A percentile compares a stretch with the other conserved stretches of the same genome.
phyloP scores from a whole-genome alignment of 108 stramenopile species.

The Nitzschia sp. region DNA sequence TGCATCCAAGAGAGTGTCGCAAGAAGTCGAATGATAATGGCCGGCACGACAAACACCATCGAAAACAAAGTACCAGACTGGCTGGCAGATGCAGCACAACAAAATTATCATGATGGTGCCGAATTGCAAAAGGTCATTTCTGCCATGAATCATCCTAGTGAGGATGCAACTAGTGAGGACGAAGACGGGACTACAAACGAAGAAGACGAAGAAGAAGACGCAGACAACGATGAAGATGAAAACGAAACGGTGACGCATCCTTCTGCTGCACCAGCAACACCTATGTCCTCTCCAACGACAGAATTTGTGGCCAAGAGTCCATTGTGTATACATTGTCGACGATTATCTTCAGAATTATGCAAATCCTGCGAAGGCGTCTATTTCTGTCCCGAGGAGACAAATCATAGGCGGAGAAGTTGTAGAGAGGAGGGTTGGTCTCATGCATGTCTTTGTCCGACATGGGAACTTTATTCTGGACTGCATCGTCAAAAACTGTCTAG shows the following conservation, averaged over 20 bases:
- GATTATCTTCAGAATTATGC: constrained; percentile 56
- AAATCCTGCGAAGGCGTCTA: constrained; percentile 63
- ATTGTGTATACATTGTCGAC: constrained; percentile 79
- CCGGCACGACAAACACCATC: neutral
- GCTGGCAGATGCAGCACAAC: constrained; percentile 63
- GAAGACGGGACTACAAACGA: constrained; percentile 18
- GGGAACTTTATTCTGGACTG: constrained; percentile 59
- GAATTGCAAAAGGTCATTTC: constrained; percentile 41
- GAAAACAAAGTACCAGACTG: constrained; percentile 37
- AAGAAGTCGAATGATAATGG: neutral
- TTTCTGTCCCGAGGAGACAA: constrained; percentile 54
- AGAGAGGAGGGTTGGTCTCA: constrained; percentile 68
- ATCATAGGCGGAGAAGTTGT: constrained; percentile 44
- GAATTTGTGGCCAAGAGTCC: constrained; percentile 51
- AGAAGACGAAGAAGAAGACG: constrained; percentile 26
- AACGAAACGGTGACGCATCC: neutral
- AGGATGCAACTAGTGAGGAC: constrained; percentile 5
- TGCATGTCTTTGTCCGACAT: constrained; percentile 73
- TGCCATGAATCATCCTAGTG: constrained; percentile 51
- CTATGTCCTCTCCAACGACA: neutral
- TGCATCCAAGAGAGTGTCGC: constrained; percentile 12
- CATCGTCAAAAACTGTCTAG: constrained; percentile 54
- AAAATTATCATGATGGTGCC: constrained; percentile 77
- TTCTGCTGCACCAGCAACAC: neutral
- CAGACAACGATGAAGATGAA: constrained; percentile 6